A percentile compares a stretch with the other conserved stretches of the same genome.
Evolutionary conservation across 441 rosid species (phyloP).

Genomic region (Adansonia grandidieri): DNA sequence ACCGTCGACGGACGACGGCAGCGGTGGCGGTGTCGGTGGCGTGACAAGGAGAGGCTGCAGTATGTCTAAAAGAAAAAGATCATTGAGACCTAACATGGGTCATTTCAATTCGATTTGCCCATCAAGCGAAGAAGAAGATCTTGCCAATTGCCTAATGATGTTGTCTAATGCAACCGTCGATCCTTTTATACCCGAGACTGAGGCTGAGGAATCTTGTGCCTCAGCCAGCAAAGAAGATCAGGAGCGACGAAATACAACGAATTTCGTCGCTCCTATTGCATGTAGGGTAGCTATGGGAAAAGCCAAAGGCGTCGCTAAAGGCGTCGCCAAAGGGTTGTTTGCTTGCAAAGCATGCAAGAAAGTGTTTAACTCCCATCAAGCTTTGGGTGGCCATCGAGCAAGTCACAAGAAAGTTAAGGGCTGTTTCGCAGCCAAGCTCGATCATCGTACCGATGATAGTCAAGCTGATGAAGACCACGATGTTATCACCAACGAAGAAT

Average conservation of each 20-base stretch:
- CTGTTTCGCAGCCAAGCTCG: conserved; percentile 80
- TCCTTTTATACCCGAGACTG: conserved; percentile 38
- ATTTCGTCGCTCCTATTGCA: conserved; percentile 40
- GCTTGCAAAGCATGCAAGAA: conserved; percentile 98
- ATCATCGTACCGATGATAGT: conserved; percentile 40
- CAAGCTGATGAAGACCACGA: conserved; percentile 53
- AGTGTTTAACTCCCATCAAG: conserved; percentile 95
- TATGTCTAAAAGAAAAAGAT: conserved; percentile 67
- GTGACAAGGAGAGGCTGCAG: conserved; percentile 38
- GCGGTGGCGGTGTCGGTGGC: conserved; percentile 36
- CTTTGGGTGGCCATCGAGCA: conserved; percentile 96
- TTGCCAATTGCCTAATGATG: conserved; percentile 94
- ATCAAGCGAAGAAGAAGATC: conserved; percentile 89
- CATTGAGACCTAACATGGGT: conserved; percentile 51
- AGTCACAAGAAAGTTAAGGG: conserved; percentile 99
- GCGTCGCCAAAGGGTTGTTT: conserved; percentile 54
- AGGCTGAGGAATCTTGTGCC: conserved; percentile 68
- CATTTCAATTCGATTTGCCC: conserved; percentile 44
- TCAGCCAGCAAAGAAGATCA: conserved; percentile 65
- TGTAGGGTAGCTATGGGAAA: conserved; percentile 36
- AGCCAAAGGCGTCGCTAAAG: conserved; percentile 35
- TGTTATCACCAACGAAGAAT: conserved; percentile 45
- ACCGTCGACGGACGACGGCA: conserved; percentile 39
- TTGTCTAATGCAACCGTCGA: conserved; percentile 70
- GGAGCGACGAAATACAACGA: conserved; percentile 46